Base-by-base conservation (phyloP, 2,329 filamentous ascomycete species). In the Alternaria incomplexa region DNA sequence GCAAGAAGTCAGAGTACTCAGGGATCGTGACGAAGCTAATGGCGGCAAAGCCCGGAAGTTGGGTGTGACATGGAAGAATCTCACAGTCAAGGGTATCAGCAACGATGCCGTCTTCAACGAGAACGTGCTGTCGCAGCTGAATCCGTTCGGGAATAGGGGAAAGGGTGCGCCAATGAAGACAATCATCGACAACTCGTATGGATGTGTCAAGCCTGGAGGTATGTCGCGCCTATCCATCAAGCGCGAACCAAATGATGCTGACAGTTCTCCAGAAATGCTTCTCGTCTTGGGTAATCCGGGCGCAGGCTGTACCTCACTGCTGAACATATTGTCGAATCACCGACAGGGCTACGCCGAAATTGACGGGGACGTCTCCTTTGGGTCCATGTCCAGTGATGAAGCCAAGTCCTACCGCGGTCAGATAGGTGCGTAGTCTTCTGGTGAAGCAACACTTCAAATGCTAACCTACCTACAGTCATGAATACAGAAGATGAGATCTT, bases 401-500 rank as follows among this genome's bases (percentile, higher is more conserved):
- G 89, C 90, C 1, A 88, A 93, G 67, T 81, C 76, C 8, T 96
- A 96, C 81, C 93, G 93, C 71, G 88, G 90, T 67, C 91, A 93
- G 76, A 92, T 95, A 71, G 93, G 36, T 36, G 46, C 20, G 54
- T 54, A 28, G 36, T 22, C 28, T 43, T 23, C 15, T n/a, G n/a
- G 8, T 20, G 22, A 22, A 23, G 13, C 36, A 20, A n/a, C 6
- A 40, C 22, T 43, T 22, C 32, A 25, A 17, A 22, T 26, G 10
- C 15, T 56, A 8, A 56, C 20, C 25, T 48, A 5, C 5, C n/a
- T 3, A 17, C 26, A 56, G 58, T 85, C 13, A 96, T 70, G 83
- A 93, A 15, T 91, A 96, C 82, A 0, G 91, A 93, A 77, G 92
- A 95, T 71, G 93, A 96, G 68, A 83, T 93, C 7, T 84, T 84